Base-by-base conservation (phyloP, 2,329 filamentous ascomycete species). In the Bipolaris cookei region DNA sequence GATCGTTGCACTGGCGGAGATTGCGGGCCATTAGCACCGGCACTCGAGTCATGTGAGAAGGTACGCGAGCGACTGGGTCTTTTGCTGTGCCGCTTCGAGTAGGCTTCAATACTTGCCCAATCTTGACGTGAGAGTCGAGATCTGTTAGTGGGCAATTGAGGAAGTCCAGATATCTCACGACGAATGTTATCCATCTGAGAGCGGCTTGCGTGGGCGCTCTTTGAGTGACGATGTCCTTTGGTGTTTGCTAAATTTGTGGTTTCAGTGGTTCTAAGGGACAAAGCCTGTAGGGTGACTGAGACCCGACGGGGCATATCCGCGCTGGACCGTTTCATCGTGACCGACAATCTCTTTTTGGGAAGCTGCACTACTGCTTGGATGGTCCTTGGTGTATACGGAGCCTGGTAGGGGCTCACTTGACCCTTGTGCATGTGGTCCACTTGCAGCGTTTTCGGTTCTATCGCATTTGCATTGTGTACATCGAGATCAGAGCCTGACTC, bases 41-140 rank as follows among this genome's bases (percentile, higher is more conserved):
- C 18, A 23, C 37, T 37, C 6, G 58, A 59, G 25, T 66, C 65
- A n/a, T 39, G 64, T 18, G 62, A 68, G 16, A 61, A 35, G 20
- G 62, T 56, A 28, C 65, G 61, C 6, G 65, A 55, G 10, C 52
- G 47, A 46, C 64, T 70, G n/a, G 61, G 61, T 46, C 61, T 61
- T 48, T 65, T 69, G 18, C 61, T 68, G 38, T 71, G 62, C 32
- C 65, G 64, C 28, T 66, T 66, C 3, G 71, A 66, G 47, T 76
- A 76, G 1, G 69, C 69, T 45, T 72, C 64, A 28, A 76, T 73
- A 20, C 71, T 65, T 11, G 67, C 67, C 73, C 72, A 76, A 41
- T 76, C 73, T 30, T 74, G 71, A 23, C 71, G 72, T 5, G 72
- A 76, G 42, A 76, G 42, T 14, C 72, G 65, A 10, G 71, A 65